Base-by-base conservation (phyloP, 148 eudicot species). In the Nyssa sinensis region DNA sequence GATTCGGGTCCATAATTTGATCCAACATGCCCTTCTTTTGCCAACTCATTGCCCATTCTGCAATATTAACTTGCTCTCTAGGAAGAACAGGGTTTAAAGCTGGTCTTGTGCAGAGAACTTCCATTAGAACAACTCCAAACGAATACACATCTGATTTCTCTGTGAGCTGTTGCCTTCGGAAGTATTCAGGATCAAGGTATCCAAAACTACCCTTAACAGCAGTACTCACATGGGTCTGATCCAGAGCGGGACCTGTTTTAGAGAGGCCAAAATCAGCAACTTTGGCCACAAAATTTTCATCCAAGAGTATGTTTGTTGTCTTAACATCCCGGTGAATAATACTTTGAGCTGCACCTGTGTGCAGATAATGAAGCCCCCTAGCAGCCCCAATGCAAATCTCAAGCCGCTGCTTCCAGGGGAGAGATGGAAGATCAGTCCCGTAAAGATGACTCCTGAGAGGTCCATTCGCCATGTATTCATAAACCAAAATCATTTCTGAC, bases 31-130 rank as follows among this genome's bases (percentile, higher is more conserved):
- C 97, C 80, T 92, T 95, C 90, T 89, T 95, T 76, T 95, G 98
- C 96, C 97, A 95, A 12, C 70, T 86, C 98, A 95, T 90, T 2
- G 98, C 98, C 98, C 97, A 92, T 72, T 95, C 98, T 0, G 98
- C 98, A 44, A 95, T 95, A 75, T 92, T 95, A 25, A 95, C 98
- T 80, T 95, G 98, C 19, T 95, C 98, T 47, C 98, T 70, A 0
- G 97, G 97, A 37, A 95, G 93, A 70, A 92, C 98, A 0, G 98
- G 98, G 75, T 95, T 95, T 60, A 95, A 75, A 73, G 98, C 97
- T 4, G 98, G 98, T 69, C 98, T 84, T 49, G 93, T 84, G 79
- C 98, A 95, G 29, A 92, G 84, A 74, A 95, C 98, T 83, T 95
- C 98, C 97, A 95, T 89, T 21, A 95, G 65, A 37, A 95, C 98